These are phyloP conservation scores for Daldinia decipiens DNA, from an alignment of 495 filamentous ascomycete genomes.

Conservation along the genomic window DNA sequence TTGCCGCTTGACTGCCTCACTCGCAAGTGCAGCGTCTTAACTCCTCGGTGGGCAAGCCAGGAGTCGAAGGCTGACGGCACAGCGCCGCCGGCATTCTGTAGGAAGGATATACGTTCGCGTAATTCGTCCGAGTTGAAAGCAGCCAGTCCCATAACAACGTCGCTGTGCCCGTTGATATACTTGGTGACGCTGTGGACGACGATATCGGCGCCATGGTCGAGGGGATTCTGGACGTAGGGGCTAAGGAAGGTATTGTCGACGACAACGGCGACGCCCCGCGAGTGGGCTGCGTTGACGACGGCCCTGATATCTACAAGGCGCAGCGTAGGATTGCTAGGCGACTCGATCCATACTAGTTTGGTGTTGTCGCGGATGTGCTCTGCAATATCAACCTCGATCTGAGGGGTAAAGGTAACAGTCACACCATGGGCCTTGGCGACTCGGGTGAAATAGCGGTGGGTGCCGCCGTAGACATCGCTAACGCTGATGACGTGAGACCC, in stretches of 20 bases:
- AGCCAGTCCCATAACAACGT: slow-evolving; percentile 97
- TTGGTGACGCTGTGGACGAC: slow-evolving; percentile 99
- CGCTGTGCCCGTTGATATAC: slow-evolving; percentile 97
- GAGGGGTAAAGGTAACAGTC: slow-evolving; percentile 89
- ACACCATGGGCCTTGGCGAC: slow-evolving; percentile 95
- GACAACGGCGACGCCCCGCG: slow-evolving; percentile 90
- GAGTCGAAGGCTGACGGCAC: slow-evolving; percentile 95
- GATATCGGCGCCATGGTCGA: slow-evolving; percentile 95
- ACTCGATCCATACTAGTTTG: slow-evolving; percentile 97
- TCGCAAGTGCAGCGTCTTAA: slow-evolving; percentile 96
- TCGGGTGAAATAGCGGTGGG: slow-evolving; percentile 98
- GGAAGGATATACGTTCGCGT: slow-evolving; percentile 80
- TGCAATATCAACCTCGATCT: slow-evolving; percentile 86
- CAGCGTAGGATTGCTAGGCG: slow-evolving; percentile 92
- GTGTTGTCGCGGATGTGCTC: slow-evolving; percentile 87
- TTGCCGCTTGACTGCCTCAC: slow-evolving; percentile 85
- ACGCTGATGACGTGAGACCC: slow-evolving; percentile 96
- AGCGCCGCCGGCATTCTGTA: slow-evolving; percentile 97
- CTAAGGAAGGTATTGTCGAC: slow-evolving; percentile 99
- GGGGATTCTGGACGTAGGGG: slow-evolving; percentile 95
- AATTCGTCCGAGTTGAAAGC: slow-evolving; percentile 91
- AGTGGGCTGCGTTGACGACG: slow-evolving; percentile 82
- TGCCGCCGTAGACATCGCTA: slow-evolving; percentile 97
- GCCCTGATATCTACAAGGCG: slow-evolving; percentile 89
- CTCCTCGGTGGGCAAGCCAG: slow-evolving; percentile 98